Evolutionary conservation across 805 yeast genomes (phyloP), one percentile per base, ranked within the genome.

Genomic region (Saccharomycopsis oosterbeekiorum): DNA sequence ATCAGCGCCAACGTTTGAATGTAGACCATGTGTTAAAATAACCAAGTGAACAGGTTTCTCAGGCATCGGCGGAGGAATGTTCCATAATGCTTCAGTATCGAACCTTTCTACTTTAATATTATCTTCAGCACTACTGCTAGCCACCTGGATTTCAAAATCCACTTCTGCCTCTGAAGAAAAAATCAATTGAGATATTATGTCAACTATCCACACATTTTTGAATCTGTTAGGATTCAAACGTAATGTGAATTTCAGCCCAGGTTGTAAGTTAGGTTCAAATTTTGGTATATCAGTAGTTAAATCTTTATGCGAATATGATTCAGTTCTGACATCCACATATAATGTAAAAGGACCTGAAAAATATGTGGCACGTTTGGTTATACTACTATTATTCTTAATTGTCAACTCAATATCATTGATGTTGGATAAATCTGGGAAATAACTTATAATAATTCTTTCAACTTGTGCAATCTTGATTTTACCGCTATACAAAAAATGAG

Each of bases 201-300:
- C 94, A 1, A 88, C 81, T 0, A 80, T 72, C 96, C 96, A 88
- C 6, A 76, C 77, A 67, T 87, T 84, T 26, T 74, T 72, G 10
- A 76, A 72, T 65, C 84, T 82, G 41, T 86, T 73, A 1, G 83
- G 84, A 70, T 86, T 90, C 39, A 88, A 68, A 65, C 86, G 88
- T 2, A 82, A 81, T 34, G 74, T 73, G 60, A 85, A 78, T 14
- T 81, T 74, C 68, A 86, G 90, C 5, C 88, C 88, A 0, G 96
- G 86, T 54, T 80, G 79, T 39, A 88, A 67, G 68, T 84, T 88
- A 0, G 93, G 86, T 67, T 87, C 90, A 69, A 79, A 88, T 34
- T 74, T 74, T 0, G 96, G 96, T 67, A 86, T 91, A 68, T 88
- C 92, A 0, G 89, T 89, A 1, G 92, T 84, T 14, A 86, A 78